Base-by-base conservation (phyloP, 345 rosid genomes). In the Brassica juncea region DNA sequence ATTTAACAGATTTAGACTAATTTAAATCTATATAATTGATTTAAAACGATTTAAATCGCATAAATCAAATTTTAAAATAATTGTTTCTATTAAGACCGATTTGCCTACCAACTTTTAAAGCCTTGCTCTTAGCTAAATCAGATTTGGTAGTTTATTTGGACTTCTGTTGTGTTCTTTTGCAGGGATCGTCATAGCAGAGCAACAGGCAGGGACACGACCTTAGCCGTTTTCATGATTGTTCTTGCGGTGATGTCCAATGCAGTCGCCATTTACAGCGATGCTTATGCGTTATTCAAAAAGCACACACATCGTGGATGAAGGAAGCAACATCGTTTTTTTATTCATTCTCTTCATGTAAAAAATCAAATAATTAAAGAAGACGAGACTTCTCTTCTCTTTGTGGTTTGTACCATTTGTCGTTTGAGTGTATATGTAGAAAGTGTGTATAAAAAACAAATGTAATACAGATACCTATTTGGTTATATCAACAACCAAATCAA, bases 251-350 rank as follows among this genome's bases (percentile, higher is more conserved):
- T 92, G 64, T 88, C 97, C 31, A 91, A 89, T 70, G 30, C 49
- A 25, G 84, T 94, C 62, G 98, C 97, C 71, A 88, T 94, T 78
- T 94, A 88, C 47, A 89, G 94, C 21, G 97, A 92, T 57, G 91
- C 92, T 27, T 87, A 86, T 54, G 88, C 90, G 42, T 75, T 89
- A 74, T 72, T 91, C 86, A 86, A 84, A 62, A 89, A 79, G 89
- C 79, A 68, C 85, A 14, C 4, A 30, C 19, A 12, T 52, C 58
- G 57, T 23, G n/a, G 27, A 60, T 67, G 65, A 67, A 68, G 55
- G 63, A 58, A 71, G 44, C 44, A 28, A 39, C 54, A 16, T 8
- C 11, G 11, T 57, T 37, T 58, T 6, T 65, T 19, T 71, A 31
- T 32, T 15, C 31, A 39, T 39, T 21, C 54, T 32, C 47, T 9